These are phyloP conservation scores for Tulasnella sp. DNA, from an alignment of 768 basidiomycete species.

Conservation along the genomic window DNA sequence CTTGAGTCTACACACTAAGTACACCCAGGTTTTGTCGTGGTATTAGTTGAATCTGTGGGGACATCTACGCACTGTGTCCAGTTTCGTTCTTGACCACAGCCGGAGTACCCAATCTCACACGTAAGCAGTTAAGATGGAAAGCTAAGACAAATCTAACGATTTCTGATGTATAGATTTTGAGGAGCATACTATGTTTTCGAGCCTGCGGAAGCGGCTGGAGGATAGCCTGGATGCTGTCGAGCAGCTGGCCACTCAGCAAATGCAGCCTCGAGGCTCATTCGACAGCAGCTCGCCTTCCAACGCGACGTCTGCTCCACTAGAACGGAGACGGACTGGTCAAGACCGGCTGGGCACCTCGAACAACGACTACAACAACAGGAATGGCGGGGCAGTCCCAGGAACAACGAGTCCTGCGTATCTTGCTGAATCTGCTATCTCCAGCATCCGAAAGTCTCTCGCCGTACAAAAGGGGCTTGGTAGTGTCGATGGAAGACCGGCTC, in stretches of 20 bases:
- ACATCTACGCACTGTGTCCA: too few relatives aligned
- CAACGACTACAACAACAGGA: conserved; percentile 14
- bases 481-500: conserved; percentile 13
- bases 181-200: conserved; percentile 51
- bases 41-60: too few relatives aligned
- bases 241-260: conserved; percentile 41
- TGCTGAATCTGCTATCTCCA: conserved; percentile 49
- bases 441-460: conserved; percentile 52
- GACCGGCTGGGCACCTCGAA: background rate
- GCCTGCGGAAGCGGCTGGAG: conserved; percentile 31
- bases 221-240: conserved; percentile 45
- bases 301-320: conserved; percentile 28
- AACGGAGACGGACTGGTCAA: conserved; percentile 20
- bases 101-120: too few relatives aligned
- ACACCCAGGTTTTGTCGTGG: too few relatives aligned
- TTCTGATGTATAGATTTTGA: conserved; percentile 5
- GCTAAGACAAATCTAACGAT: too few relatives aligned
- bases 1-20: too few relatives aligned
- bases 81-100: too few relatives aligned
- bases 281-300: conserved; percentile 25
- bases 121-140: too few relatives aligned
- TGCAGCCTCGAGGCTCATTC: conserved; percentile 28
- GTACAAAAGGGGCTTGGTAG: conserved; percentile 33
- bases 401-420: conserved; percentile 41
- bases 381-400: conserved; percentile 19